A percentile compares a stretch with the other conserved stretches of the same genome.
phyloP scores from a whole-genome alignment of 2,329 filamentous ascomycete genomes.

The Neoarthrinium moseri region DNA sequence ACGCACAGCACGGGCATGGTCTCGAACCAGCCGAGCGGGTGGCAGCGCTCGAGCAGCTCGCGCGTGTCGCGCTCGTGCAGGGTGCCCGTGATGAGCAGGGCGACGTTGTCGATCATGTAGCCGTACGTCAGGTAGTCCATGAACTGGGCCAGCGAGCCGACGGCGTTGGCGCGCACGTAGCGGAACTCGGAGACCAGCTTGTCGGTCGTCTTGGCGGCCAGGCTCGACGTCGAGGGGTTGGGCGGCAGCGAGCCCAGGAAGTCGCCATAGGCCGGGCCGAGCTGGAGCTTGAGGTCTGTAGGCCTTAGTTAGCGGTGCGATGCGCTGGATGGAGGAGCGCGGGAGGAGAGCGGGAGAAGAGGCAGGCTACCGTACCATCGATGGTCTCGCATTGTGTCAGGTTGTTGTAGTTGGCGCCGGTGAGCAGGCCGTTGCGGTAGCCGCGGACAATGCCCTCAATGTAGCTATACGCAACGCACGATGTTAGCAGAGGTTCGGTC shows the following conservation, averaged over 20 bases:
- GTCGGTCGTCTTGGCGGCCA: conserved; percentile 93
- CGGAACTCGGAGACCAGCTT: conserved; percentile 97
- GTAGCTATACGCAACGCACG: conserved; percentile 59
- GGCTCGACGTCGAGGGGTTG: conserved; percentile 92
- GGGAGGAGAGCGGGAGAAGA: conserved; percentile 10
- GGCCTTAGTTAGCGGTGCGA: not conserved
- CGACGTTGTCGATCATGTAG: conserved; percentile 99
- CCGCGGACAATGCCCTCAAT: conserved; percentile 96
- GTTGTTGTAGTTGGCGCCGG: conserved; percentile 87
- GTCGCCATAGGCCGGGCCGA: conserved; percentile 94
- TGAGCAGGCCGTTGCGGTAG: conserved; percentile 92
- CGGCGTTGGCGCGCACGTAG: conserved; percentile 91
- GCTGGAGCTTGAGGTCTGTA: conserved; percentile 93
- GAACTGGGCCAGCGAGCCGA: conserved; percentile 87
- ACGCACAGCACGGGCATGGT: conserved; percentile 98
- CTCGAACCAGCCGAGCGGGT: conserved; percentile 97
- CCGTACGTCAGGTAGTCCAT: conserved; percentile 98
- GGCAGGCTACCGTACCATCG: conserved; percentile 63
- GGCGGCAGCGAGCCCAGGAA: conserved; percentile 91
- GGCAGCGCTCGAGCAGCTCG: conserved; percentile 91
- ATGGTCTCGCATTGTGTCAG: conserved; percentile 97
- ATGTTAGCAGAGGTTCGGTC: conserved; percentile 23
- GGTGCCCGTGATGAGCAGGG: conserved; percentile 94
- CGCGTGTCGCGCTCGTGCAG: conserved; percentile 96
- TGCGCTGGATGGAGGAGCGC: not conserved